Percentiles rank a stretch among this genome's conserved stretches.
Conservation (phyloP, 1,284 basidiomycete species). For the Boletellus deceptivus region DNA sequence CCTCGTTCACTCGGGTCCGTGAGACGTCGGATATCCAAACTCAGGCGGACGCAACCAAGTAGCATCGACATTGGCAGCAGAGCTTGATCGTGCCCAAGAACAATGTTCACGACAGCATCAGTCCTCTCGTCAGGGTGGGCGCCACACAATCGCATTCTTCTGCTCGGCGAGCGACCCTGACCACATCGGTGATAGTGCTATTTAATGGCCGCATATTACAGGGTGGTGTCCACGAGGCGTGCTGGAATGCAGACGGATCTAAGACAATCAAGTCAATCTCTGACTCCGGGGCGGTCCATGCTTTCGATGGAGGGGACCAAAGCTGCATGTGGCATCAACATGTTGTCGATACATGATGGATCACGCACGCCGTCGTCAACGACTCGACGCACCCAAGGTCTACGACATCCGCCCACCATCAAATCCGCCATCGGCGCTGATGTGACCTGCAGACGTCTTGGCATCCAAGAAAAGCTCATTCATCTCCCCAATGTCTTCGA, state of each 20-base stretch:
- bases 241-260: slow-evolving; percentile 10
- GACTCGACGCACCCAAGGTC: slow-evolving; percentile 9
- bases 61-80: background rate
- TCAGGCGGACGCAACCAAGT: too few relatives aligned
- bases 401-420: slow-evolving; percentile 34
- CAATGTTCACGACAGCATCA: slow-evolving; percentile 3
- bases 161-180: background rate
- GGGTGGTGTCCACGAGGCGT: slow-evolving; percentile 9
- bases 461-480: slow-evolving; percentile 94
- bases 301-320: background rate
- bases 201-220: background rate
- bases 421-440: slow-evolving; percentile 44
- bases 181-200: slow-evolving; percentile 2
- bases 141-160: background rate
- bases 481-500: slow-evolving; percentile 90
- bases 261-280: slow-evolving; percentile 11
- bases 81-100: background rate
- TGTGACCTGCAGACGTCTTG: slow-evolving; percentile 70
- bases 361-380: background rate
- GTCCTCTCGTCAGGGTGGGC: background rate
- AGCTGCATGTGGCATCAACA: background rate
- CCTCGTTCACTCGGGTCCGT: background rate
- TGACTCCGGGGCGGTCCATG: background rate
- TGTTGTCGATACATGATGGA: slow-evolving; percentile 8
- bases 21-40: background rate